Conservation (phyloP, 192 early-diverging fungal species). For the Entomortierella lignicola region DNA sequence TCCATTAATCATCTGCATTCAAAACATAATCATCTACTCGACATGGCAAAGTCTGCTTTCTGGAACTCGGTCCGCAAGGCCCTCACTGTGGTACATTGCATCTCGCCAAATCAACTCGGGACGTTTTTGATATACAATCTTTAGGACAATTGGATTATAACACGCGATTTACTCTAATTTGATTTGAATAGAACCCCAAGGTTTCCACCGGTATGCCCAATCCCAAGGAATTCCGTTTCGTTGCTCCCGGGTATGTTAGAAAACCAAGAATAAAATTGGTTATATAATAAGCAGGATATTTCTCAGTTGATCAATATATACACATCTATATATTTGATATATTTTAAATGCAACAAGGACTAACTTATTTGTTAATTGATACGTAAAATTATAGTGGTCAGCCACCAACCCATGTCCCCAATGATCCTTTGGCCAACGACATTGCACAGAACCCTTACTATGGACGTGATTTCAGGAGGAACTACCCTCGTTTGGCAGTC, state of each 20-base stretch:
- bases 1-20: not conserved
- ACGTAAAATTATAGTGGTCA: constrained; percentile 35
- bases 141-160: not conserved
- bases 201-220: constrained; percentile 75
- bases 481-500: constrained; percentile 88
- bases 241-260: constrained; percentile 66
- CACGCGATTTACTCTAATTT: not conserved
- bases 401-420: constrained; percentile 63
- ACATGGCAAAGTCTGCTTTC: constrained; percentile 52
- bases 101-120: not conserved
- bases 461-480: constrained; percentile 89
- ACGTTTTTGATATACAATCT: no score
- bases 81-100: constrained; percentile 43
- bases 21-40: not conserved
- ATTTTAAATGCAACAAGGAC: no score
- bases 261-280: no score
- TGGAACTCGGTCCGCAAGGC: constrained; percentile 58
- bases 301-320: no score
- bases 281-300: no score
- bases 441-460: constrained; percentile 91
- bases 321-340: no score
- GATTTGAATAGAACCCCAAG: constrained; percentile 64
- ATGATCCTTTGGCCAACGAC: constrained; percentile 67
- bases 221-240: constrained; percentile 74
- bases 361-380: no score